These are phyloP conservation scores for Fusarium nisikadoi DNA, from an alignment of 2,329 filamentous ascomycete genomes.

Conservation along the genomic window DNA sequence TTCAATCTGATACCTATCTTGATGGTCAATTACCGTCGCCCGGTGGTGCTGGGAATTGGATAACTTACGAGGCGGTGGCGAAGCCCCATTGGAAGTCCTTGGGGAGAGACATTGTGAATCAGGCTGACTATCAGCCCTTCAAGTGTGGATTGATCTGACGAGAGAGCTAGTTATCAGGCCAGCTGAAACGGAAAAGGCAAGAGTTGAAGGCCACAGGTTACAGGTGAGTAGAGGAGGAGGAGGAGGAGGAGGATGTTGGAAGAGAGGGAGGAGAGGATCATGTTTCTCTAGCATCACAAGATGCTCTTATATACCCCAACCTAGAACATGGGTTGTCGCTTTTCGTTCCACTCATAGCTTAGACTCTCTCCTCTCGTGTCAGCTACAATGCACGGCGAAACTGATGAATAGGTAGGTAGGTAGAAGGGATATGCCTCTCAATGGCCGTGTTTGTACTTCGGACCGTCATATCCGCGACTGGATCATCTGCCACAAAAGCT, in stretches of 20 bases:
- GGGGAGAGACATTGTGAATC: slow-evolving; percentile 58
- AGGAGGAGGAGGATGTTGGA: background rate
- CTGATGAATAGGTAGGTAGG: background rate
- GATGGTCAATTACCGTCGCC: slow-evolving; percentile 22
- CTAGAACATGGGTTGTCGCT: slow-evolving; percentile 32
- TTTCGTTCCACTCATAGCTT: slow-evolving; percentile 30
- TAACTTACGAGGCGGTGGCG: slow-evolving; percentile 77
- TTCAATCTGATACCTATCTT: slow-evolving; percentile 86
- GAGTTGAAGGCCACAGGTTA: slow-evolving; percentile 1
- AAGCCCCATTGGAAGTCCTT: slow-evolving; percentile 83
- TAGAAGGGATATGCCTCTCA: slow-evolving; percentile 30
- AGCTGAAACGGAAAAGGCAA: slow-evolving; percentile 4
- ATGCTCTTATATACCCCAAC: slow-evolving; percentile 43
- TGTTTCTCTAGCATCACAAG: slow-evolving; percentile 26
- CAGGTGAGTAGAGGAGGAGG: background rate
- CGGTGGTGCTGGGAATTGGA: slow-evolving; percentile 17
- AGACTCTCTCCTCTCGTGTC: slow-evolving; percentile 27
- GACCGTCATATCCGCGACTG: slow-evolving; percentile 64
- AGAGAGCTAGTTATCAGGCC: slow-evolving; percentile 6
- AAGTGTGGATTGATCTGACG: background rate
- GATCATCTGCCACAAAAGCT: slow-evolving; percentile 42
- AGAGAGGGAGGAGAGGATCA: slow-evolving; percentile 1
- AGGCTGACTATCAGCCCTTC: slow-evolving; percentile 5
- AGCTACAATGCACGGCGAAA: slow-evolving; percentile 19
- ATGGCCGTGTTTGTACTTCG: slow-evolving; percentile 47